Percentiles rank a stretch among this genome's conserved stretches.
Evolutionary conservation across 2,329 filamentous ascomycete species (phyloP).

Genomic region (Alternaria brassicae): DNA sequence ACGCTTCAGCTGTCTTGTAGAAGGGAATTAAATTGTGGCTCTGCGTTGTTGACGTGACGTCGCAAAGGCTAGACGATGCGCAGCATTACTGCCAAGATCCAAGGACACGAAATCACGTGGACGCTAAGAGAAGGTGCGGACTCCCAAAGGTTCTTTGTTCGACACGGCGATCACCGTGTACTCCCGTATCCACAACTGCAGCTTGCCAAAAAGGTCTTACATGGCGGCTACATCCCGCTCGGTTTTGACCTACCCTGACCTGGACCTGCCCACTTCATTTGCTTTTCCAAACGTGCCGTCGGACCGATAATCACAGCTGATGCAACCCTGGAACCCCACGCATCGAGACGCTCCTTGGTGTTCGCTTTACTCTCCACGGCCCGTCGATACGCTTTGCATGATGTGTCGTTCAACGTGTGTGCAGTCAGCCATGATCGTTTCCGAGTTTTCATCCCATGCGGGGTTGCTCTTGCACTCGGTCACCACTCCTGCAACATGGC

Average conservation of each 20-base stretch:
- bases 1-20: not conserved
- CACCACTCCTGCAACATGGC: not conserved
- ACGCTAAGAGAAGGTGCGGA: not conserved
- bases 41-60: not conserved
- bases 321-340: conserved; percentile 9
- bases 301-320: conserved; percentile 11
- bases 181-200: conserved; percentile 12
- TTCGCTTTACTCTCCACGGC: conserved; percentile 4
- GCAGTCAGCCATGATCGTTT: not conserved
- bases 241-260: not conserved
- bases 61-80: not conserved
- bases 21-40: not conserved
- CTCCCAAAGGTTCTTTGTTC: not conserved
- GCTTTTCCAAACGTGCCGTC: conserved; percentile 18
- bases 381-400: conserved; percentile 6
- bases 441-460: not conserved
- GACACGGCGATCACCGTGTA: not conserved
- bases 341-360: conserved; percentile 2
- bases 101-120: conserved; percentile 13
- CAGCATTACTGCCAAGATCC: not conserved
- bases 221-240: conserved; percentile 1
- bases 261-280: conserved; percentile 2
- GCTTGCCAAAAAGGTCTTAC: conserved; percentile 6
- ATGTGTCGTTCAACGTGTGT: not conserved
- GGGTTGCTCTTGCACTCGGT: not conserved